A percentile compares a stretch with the other conserved stretches of the same genome.
Evolutionary conservation across 2,329 filamentous ascomycete species (phyloP).

Genomic region (Monosporascus sp.): DNA sequence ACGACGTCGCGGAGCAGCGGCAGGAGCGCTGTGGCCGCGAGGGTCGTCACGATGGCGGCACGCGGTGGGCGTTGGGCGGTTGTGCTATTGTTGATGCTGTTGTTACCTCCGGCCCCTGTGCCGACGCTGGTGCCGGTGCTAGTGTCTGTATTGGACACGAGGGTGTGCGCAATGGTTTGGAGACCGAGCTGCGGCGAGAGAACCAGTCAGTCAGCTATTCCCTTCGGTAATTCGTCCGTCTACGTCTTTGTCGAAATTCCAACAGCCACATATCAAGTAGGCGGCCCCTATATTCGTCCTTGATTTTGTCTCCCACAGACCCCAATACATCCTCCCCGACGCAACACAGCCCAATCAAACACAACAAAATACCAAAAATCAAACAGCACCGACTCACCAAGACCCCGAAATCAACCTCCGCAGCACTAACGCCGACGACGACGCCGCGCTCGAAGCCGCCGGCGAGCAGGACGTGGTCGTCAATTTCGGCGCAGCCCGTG

Average conservation of each 20-base stretch:
- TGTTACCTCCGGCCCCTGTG: no score
- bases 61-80: constrained; percentile 2
- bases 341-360: neutral
- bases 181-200: constrained; percentile 33
- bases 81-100: no score
- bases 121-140: neutral
- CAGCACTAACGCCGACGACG: constrained; percentile 50
- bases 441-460: constrained; percentile 44
- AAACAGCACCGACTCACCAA: constrained; percentile 32
- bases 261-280: no score
- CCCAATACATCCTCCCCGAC: neutral
- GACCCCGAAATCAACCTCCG: constrained; percentile 45
- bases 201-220: neutral
- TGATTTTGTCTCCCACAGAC: neutral
- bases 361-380: neutral
- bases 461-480: constrained; percentile 40
- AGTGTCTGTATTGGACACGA: constrained; percentile 24
- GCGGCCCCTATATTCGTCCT: neutral
- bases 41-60: constrained; percentile 46
- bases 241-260: no score
- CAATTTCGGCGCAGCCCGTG: constrained; percentile 45
- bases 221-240: neutral
- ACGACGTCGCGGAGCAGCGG: constrained; percentile 38
- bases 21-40: constrained; percentile 36
- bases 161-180: constrained; percentile 39